These are phyloP conservation scores for Fraxinus greggii DNA, from an alignment of 305 asterid species.

Conservation along the genomic window DNA sequence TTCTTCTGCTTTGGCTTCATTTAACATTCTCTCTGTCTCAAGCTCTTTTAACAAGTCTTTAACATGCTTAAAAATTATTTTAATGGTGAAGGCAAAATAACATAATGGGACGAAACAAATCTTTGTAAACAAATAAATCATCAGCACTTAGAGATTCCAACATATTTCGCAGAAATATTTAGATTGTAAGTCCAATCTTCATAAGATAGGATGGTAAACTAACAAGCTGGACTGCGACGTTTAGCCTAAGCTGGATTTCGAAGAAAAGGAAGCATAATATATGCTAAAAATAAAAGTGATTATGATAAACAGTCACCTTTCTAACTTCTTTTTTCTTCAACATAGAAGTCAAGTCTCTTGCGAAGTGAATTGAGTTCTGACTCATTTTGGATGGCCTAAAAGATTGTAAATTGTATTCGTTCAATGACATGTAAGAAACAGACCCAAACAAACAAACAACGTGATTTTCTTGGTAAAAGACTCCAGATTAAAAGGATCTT, in stretches of 20 bases:
- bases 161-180: neutral
- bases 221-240: neutral
- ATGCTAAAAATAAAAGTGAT: neutral
- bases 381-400: constrained; percentile 89
- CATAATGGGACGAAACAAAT: neutral
- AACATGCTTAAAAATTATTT: constrained; percentile 47
- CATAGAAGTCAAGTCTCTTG: constrained; percentile 56
- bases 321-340: constrained; percentile 64
- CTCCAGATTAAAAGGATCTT: constrained; percentile 5
- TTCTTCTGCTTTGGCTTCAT: constrained; percentile 41
- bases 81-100: neutral
- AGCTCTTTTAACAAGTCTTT: constrained; percentile 59
- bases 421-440: neutral
- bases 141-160: neutral
- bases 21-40: constrained; percentile 51
- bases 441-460: constrained; percentile 1
- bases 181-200: neutral
- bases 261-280: neutral
- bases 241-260: constrained; percentile 7
- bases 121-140: neutral
- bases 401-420: neutral
- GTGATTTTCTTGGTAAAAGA: constrained; percentile 11
- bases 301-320: constrained; percentile 46
- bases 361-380: constrained; percentile 77
- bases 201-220: neutral